Evolutionary conservation across 139 green algal genomes (phyloP).

Genomic region (Tetradesmus obliquus): DNA sequence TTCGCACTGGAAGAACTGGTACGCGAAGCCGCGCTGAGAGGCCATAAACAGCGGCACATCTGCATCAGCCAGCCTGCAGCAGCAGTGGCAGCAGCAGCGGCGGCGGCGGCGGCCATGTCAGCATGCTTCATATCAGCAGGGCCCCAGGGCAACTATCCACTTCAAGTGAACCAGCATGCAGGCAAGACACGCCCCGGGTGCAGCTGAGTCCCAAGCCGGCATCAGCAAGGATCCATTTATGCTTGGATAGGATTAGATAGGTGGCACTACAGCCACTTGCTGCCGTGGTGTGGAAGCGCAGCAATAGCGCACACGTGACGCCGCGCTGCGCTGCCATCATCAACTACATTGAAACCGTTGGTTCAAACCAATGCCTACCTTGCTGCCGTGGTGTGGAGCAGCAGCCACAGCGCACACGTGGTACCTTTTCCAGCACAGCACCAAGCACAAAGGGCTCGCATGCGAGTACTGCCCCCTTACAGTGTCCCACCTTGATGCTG

Average conservation of each 20-base stretch:
- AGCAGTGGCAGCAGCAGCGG: not conserved
- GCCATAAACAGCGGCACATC: slow-evolving; percentile 56
- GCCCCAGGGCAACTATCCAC: not conserved
- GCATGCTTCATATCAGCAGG: not conserved
- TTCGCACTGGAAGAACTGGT: slow-evolving; percentile 67
- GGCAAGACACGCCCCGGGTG: not conserved
- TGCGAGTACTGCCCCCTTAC: too few relatives aligned
- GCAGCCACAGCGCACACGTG: too few relatives aligned
- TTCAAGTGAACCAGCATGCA: not conserved
- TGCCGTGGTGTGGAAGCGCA: too few relatives aligned
- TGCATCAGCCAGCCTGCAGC: slow-evolving; percentile 42
- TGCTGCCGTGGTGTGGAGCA: too few relatives aligned
- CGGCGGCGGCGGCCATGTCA: not conserved
- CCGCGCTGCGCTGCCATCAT: too few relatives aligned
- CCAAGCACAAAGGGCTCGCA: not conserved
- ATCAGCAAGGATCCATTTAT: too few relatives aligned
- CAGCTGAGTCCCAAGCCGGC: not conserved
- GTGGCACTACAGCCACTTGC: too few relatives aligned
- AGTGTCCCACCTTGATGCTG: not conserved
- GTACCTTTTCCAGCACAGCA: not conserved
- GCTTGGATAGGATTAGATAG: too few relatives aligned
- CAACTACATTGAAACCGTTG: too few relatives aligned
- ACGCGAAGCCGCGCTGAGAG: slow-evolving; percentile 61
- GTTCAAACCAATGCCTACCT: too few relatives aligned
- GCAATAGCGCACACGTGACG: too few relatives aligned